phyloP scores from a whole-genome alignment of 306 rosid genomes.

The Fragaria ananassa region DNA sequence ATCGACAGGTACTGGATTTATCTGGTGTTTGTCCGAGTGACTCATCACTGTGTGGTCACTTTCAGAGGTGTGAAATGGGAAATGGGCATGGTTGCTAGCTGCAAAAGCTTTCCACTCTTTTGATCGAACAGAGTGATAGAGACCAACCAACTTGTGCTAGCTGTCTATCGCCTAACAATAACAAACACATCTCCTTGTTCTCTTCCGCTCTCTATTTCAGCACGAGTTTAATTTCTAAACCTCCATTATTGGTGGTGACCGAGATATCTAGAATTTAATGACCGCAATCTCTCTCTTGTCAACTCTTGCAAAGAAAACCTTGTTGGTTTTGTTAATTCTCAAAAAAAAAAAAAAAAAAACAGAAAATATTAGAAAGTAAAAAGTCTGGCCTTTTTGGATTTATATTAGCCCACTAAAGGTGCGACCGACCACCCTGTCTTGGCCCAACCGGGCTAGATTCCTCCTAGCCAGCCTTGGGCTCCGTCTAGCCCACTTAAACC shows the following conservation, averaged over 20 bases:
- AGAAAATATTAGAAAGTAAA: too few species aligned
- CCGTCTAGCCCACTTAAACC: too few species aligned
- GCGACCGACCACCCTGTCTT: too few species aligned
- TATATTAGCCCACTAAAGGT: too few species aligned
- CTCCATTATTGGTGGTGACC: not conserved
- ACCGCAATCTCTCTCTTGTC: not conserved
- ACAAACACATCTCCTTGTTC: not conserved
- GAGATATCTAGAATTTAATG: not conserved
- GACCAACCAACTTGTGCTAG: constrained; percentile 9
- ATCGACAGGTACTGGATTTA: not conserved
- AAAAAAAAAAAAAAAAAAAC: too few species aligned
- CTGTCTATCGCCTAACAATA: not conserved
- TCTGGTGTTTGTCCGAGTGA: not conserved
- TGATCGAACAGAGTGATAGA: not conserved
- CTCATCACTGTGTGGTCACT: not conserved
- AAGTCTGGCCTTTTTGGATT: too few species aligned
- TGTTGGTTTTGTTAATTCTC: not conserved
- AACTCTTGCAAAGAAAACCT: not conserved
- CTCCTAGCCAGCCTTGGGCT: too few species aligned
- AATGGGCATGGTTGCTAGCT: not conserved
- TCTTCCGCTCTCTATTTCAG: not conserved
- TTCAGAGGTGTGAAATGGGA: constrained; percentile 14
- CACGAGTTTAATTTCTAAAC: not conserved
- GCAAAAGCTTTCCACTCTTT: not conserved
- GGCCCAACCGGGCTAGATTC: too few species aligned